Evolutionary conservation across 345 rosid species (phyloP).

Genomic region (Linum tenue): DNA sequence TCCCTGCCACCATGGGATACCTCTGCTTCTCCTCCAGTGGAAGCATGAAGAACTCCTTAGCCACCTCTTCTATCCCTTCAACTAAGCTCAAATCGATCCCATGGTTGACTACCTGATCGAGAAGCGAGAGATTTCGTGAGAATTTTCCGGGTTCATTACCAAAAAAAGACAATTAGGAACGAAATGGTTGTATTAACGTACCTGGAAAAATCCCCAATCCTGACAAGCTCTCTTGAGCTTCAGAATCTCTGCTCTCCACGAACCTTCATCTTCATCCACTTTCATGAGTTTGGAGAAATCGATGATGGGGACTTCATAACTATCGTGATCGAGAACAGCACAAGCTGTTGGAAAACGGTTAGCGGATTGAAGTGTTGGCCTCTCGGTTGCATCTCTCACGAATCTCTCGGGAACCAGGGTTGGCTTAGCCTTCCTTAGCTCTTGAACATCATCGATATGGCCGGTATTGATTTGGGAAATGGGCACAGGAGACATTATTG

Average conservation of each 20-base stretch:
- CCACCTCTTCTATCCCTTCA: constrained; percentile 61
- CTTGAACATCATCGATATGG: constrained; percentile 82
- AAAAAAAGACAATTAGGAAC: neutral
- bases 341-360: constrained; percentile 19
- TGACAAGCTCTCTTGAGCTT: constrained; percentile 62
- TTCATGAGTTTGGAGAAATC: constrained; percentile 53
- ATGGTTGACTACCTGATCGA: constrained; percentile 64
- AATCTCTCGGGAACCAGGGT: constrained; percentile 63
- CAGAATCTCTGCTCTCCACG: constrained; percentile 25
- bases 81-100: constrained; percentile 49
- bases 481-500: constrained; percentile 56
- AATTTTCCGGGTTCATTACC: no score
- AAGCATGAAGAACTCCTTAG: constrained; percentile 62
- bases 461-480: constrained; percentile 54
- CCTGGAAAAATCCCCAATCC: constrained; percentile 98
- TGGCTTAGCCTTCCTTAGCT: constrained; percentile 55
- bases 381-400: constrained; percentile 48
- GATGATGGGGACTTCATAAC: constrained; percentile 44
- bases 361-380: constrained; percentile 27
- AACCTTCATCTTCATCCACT: constrained; percentile 23
- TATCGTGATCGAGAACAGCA: neutral
- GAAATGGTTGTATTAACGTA: constrained; percentile 1
- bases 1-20: constrained; percentile 87
- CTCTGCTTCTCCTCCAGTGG: constrained; percentile 77
- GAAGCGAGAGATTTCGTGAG: no score